Conservation (phyloP, 2,329 filamentous ascomycete species). For the Ophiostoma triangulosporum region DNA sequence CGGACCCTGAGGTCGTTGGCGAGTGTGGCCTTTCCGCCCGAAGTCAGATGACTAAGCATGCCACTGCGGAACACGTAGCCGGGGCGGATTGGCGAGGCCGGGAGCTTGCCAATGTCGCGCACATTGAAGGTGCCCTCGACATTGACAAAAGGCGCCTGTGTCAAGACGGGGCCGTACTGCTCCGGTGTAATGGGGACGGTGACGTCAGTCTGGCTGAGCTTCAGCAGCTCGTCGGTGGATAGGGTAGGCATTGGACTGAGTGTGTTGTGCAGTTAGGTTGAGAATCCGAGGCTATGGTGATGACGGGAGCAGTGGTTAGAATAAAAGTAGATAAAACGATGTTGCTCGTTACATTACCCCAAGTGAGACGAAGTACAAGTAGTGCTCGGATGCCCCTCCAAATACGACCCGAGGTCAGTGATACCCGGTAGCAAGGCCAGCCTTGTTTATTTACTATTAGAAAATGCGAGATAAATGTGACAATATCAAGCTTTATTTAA, state of each 20-base stretch:
- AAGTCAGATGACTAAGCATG: conserved; percentile 25
- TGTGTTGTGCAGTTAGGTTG: too few species aligned
- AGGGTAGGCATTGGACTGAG: neutral
- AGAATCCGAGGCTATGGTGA: too few species aligned
- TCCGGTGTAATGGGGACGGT: conserved; percentile 24
- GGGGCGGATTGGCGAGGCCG: conserved; percentile 24
- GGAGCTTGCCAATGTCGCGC: conserved; percentile 35
- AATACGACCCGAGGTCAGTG: too few species aligned
- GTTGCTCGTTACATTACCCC: too few species aligned
- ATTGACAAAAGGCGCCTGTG: conserved; percentile 32
- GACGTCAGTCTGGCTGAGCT: conserved; percentile 30
- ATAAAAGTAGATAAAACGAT: too few species aligned
- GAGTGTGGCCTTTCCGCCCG: conserved; percentile 25
- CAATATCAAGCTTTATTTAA: too few species aligned
- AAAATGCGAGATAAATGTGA: too few species aligned
- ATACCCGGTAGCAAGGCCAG: too few species aligned
- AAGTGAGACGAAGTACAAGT: too few species aligned
- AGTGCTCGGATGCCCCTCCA: too few species aligned
- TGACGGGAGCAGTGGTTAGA: too few species aligned
- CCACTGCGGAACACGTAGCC: conserved; percentile 34
- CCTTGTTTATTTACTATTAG: too few species aligned
- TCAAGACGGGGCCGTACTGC: conserved; percentile 24
- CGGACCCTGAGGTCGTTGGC: conserved; percentile 25
- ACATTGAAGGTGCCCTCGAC: conserved; percentile 36
- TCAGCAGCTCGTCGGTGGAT: conserved; percentile 19